A percentile compares a stretch with the other conserved stretches of the same genome.
These are phyloP conservation scores for Steccherinum ochraceum DNA, from an alignment of 768 basidiomycete species.

Conservation along the genomic window DNA sequence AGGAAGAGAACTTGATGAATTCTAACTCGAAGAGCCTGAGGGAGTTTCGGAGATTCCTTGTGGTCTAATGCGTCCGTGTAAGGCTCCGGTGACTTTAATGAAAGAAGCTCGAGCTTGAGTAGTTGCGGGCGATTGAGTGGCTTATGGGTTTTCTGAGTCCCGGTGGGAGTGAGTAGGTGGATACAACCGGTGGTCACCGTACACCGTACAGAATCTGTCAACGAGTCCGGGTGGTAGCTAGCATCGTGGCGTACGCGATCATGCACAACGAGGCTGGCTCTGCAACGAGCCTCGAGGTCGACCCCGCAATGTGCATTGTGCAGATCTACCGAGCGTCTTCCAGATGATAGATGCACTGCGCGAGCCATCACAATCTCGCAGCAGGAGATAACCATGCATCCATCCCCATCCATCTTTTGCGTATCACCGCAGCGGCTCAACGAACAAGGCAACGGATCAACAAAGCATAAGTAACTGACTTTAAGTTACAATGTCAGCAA, in stretches of 20 bases:
- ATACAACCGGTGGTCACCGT: background rate
- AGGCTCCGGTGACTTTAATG: background rate
- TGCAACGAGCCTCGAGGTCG: too few relatives aligned
- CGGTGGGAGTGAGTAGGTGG: too few relatives aligned
- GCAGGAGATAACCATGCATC: background rate
- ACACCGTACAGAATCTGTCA: background rate
- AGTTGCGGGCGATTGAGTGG: background rate
- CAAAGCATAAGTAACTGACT: too few relatives aligned
- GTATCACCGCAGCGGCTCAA: background rate
- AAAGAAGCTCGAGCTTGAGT: background rate
- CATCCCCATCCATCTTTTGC: too few relatives aligned
- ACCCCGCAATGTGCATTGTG: too few relatives aligned
- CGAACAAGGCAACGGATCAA: background rate
- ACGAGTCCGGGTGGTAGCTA: too few relatives aligned
- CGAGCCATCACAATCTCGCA: background rate
- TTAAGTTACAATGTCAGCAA: too few relatives aligned
- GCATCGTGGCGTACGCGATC: too few relatives aligned
- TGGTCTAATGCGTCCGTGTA: background rate
- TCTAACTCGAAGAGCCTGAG: too few relatives aligned
- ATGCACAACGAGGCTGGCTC: too few relatives aligned
- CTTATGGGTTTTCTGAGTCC: background rate
- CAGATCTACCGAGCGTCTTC: background rate
- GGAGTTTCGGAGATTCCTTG: too few relatives aligned
- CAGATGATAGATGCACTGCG: background rate
- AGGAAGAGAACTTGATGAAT: background rate